Evolutionary conservation across 208 protist species (phyloP).

Genomic region (Angomonas ambiguus): DNA sequence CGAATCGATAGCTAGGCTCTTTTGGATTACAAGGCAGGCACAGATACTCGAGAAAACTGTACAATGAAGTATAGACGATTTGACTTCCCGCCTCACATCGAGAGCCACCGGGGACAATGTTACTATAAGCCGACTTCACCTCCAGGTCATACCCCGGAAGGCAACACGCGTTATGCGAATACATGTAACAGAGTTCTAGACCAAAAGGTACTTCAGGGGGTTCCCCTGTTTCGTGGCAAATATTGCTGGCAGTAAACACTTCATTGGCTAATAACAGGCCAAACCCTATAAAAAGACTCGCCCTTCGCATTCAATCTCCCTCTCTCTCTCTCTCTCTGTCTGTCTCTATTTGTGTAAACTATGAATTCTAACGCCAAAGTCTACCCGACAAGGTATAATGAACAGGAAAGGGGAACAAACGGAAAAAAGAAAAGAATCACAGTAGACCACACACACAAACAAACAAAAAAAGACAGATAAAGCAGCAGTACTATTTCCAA

Average conservation of each 20-base stretch:
- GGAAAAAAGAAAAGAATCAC: neutral
- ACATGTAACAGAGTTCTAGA: conserved; percentile 43
- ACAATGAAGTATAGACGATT: conserved; percentile 34
- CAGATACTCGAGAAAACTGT: conserved; percentile 34
- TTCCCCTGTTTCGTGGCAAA: conserved; percentile 20
- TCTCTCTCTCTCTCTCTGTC: too few relatives aligned
- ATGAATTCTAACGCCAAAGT: too few relatives aligned
- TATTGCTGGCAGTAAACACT: neutral
- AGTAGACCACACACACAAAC: neutral
- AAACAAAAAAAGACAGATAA: neutral
- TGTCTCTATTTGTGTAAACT: too few relatives aligned
- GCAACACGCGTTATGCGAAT: conserved; percentile 34
- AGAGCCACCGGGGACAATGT: conserved; percentile 25
- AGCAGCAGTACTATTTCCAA: neutral
- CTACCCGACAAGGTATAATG: too few relatives aligned
- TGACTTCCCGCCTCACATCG: conserved; percentile 31
- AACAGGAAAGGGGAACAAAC: neutral
- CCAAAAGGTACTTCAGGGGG: conserved; percentile 20
- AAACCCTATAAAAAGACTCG: neutral
- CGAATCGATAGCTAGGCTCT: conserved; percentile 45
- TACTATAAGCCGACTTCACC: conserved; percentile 26
- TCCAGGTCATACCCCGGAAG: conserved; percentile 33
- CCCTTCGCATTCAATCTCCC: too few relatives aligned
- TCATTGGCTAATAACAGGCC: too few relatives aligned
- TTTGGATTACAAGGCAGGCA: conserved; percentile 43